Base-by-base conservation (phyloP, 495 filamentous ascomycete species). In the Aspergillus steynii region DNA sequence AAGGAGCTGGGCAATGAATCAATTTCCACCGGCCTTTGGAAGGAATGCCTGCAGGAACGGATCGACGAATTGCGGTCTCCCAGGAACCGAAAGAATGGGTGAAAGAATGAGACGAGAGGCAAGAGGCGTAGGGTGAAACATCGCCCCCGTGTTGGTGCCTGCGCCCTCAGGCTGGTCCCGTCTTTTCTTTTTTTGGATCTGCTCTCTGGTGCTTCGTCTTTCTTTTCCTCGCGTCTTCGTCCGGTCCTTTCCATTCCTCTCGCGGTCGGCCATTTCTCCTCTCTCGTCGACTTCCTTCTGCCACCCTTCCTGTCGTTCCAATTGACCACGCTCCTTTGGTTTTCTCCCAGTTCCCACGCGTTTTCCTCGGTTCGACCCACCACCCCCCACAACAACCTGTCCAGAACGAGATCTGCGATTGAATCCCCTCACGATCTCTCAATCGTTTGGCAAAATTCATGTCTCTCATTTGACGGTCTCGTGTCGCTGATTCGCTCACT, bases 321-420 rank as follows among this genome's bases (percentile, higher is more conserved):
- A 32, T 32, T 55, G 32, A 45, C 34, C 25, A 25, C 15, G 27
- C 27, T 47, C 42, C 2, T 29, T 47, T 47, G 15, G 37, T 56
- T 14, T 20, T n/a, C 5, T 47, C 2, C 27, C 37, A 29, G 5
- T 45, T 20, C 45, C n/a, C 45, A 50, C 50, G 45, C 37, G 12
- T 47, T 47, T 56, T 45, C 7, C 54, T 46, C 42, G 20, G 42
- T 56, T 29, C 37, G 54, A 56, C 54, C 54, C 54, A 56, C 54
- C n/a, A 27, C 37, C 32, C 54, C 42, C 54, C 54, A 56, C 54
- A 28, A 29, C 31, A 29, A 46, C 29, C 54, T 27, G 54, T 48
- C 15, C 37, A 37, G 52, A 54, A 20, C 37, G 2, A 37, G 31
- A 54, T 54, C 52, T 37, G 37, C 31, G 26, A 53, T 29, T 31